phyloP scores from a whole-genome alignment of 305 asterid species.

The Plantago lanceolata region DNA sequence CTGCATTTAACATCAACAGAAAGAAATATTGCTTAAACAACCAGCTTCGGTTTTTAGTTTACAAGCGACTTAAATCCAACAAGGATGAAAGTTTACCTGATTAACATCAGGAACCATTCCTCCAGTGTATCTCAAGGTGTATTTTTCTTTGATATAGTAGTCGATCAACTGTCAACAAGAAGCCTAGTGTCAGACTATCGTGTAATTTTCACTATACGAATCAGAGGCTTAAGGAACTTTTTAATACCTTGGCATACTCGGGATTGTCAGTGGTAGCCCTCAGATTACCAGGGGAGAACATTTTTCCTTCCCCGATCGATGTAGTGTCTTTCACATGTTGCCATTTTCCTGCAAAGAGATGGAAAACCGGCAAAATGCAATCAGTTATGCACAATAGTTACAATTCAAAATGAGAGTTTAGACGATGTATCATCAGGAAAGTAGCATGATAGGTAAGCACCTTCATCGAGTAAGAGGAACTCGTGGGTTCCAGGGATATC shows the following conservation, averaged over 20 bases:
- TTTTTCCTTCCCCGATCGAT: constrained; percentile 87
- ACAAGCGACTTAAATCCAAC: neutral
- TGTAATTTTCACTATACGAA: neutral
- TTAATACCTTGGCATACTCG: constrained; percentile 51
- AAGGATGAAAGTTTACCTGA: constrained; percentile 44
- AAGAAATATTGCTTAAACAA: neutral
- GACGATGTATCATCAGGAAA: neutral
- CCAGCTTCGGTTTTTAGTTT: neutral
- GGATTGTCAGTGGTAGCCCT: constrained; percentile 62
- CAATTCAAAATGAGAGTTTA: neutral
- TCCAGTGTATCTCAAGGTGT: constrained; percentile 95
- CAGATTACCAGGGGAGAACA: constrained; percentile 67
- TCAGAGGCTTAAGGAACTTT: neutral
- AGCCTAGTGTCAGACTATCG: neutral
- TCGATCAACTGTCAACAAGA: constrained; percentile 57
- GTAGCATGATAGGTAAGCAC: constrained; percentile 24
- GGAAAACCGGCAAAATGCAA: neutral
- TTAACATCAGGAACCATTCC: constrained; percentile 99
- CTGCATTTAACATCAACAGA: constrained; percentile 29
- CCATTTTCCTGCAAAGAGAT: constrained; percentile 73
- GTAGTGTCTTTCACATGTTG: constrained; percentile 93
- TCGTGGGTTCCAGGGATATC: constrained; percentile 91
- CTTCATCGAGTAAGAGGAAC: constrained; percentile 94
- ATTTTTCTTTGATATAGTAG: constrained; percentile 76
- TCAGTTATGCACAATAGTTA: neutral